Evolutionary conservation across 352 stramenopile species (phyloP).

Genomic region (Hyaloperonospora brassicae): DNA sequence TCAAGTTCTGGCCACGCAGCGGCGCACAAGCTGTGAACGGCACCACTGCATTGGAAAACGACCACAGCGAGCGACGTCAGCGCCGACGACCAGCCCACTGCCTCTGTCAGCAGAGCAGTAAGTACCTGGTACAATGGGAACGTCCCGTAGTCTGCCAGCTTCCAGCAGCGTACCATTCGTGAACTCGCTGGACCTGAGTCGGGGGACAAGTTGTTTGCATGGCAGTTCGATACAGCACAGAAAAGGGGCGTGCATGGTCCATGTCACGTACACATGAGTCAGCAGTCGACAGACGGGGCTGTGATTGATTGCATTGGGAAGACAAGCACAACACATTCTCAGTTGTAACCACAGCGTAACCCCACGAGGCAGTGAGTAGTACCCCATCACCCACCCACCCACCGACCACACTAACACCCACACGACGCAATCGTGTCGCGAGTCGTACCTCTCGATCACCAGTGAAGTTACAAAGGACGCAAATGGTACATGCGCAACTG

Average conservation of each 20-base stretch:
- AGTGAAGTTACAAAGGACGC: slow-evolving; percentile 21
- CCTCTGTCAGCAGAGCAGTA: neutral
- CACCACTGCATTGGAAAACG: slow-evolving; percentile 19
- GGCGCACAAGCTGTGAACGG: slow-evolving; percentile 62
- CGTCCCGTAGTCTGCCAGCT: slow-evolving; percentile 21
- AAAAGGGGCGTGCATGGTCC: neutral
- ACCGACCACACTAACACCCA: too few species aligned
- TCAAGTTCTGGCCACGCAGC: slow-evolving; percentile 37
- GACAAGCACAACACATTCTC: neutral
- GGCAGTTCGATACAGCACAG: neutral
- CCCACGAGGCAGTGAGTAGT: neutral
- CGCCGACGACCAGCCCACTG: neutral
- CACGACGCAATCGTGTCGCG: too few species aligned
- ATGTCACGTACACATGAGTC: slow-evolving; percentile 56
- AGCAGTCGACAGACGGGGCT: slow-evolving; percentile 48
- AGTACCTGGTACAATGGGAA: slow-evolving; percentile 41
- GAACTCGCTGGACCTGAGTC: slow-evolving; percentile 56
- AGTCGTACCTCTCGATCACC: slow-evolving; percentile 40
- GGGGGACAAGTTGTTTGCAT: neutral
- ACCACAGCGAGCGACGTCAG: slow-evolving; percentile 4
- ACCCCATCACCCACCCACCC: too few species aligned
- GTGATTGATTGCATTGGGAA: neutral
- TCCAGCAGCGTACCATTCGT: slow-evolving; percentile 49
- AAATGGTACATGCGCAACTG: slow-evolving; percentile 3
- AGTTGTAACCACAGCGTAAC: slow-evolving; percentile 8